Conservation (phyloP, 139 green algal genomes). For the Ettlia oleoabundans region DNA sequence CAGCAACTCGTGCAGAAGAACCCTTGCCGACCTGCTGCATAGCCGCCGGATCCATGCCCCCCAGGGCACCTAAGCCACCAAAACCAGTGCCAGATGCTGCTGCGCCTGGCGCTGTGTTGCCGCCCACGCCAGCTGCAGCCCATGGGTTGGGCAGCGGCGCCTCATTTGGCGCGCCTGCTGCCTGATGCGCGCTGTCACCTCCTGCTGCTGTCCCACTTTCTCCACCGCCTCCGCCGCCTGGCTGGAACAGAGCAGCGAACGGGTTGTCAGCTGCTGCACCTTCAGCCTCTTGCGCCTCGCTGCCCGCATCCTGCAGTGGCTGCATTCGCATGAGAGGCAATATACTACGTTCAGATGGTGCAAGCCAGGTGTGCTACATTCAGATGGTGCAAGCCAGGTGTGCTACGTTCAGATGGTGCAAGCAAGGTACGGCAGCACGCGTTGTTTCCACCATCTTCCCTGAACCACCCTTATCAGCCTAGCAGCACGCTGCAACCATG, state of each 20-base stretch:
- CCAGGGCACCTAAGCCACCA: conserved; percentile 16
- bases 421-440: too few species aligned
- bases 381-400: too few species aligned
- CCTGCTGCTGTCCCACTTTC: too few species aligned
- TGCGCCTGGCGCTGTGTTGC: conserved; percentile 2
- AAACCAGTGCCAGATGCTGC: too few species aligned
- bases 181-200: conserved; percentile 14
- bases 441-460: too few species aligned
- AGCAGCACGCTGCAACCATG: too few species aligned
- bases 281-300: not conserved
- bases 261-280: conserved; percentile 32
- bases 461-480: too few species aligned
- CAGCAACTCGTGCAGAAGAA: too few species aligned
- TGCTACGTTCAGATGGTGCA: too few species aligned
- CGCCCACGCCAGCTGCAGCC: conserved; percentile 41
- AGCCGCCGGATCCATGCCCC: not conserved
- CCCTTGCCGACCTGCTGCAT: not conserved
- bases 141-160: conserved; percentile 97
- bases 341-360: too few species aligned
- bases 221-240: conserved; percentile 13
- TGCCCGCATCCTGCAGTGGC: conserved; percentile 16
- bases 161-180: conserved; percentile 68
- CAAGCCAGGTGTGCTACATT: too few species aligned
- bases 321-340: not conserved
- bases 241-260: conserved; percentile 42